Base-by-base conservation (phyloP, 179 eudicot species). In the Drosera spatulata region DNA sequence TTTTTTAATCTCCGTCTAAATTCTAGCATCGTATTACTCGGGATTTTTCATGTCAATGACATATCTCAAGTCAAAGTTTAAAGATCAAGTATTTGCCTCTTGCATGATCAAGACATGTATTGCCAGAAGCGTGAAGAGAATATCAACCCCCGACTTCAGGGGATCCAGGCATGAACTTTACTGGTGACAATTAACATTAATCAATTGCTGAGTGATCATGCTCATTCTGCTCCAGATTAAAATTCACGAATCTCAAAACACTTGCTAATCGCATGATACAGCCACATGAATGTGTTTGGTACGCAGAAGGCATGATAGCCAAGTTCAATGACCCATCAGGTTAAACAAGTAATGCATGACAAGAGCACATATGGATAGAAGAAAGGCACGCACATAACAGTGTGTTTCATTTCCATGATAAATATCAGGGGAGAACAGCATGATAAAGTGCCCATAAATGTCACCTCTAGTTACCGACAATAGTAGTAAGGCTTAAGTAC, bases 401-500 rank as follows among this genome's bases (percentile, higher is more conserved):
- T 22, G 33, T 22, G 1, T 22, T 22, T 22, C 33, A 22, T 22
- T 22, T 22, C 33, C 33, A 22, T 22, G 33, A 22, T 1, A 22
- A 45, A 45, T 6, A 6, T 10, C 49, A 45, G 49, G n/a, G 53
- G 11, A 50, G 13, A 7, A 10, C 4, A 50, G 10, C 56, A 66
- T 59, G 66, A 63, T 44, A 53, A 48, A 39, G 50, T 50, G 45
- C 62, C 59, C 60, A 64, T 52, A 58, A 70, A 72, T 50, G 52
- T 72, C 7, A 68, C 69, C 50, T 86, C 88, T 45, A 80, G 69
- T 66, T 78, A 76, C 79, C 74, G 62, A 37, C 84, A 10, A 68
- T 76, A 69, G 77, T 81, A 53, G 83, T 79, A 12, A 82, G 75
- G 66, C 83, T 83, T 41, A 85, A 82, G 68, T 85, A 75, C 66